Conservation (phyloP, 345 rosid species). For the Pelargonium nanum region DNA sequence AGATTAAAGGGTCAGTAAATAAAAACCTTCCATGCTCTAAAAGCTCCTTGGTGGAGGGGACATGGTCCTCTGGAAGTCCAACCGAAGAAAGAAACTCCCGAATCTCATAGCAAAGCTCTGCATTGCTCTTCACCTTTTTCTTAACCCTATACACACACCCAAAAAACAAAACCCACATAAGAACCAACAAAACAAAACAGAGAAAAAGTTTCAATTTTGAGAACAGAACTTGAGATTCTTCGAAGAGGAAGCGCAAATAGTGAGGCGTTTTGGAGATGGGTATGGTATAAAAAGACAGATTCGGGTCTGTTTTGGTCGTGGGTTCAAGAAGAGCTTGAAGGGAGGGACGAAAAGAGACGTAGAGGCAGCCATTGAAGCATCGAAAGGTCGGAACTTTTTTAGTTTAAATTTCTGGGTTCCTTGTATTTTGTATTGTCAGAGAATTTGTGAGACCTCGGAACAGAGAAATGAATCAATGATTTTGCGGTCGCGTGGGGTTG, state of each 20-base stretch:
- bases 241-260: constrained; percentile 3
- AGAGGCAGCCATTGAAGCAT: constrained; percentile 44
- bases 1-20: neutral
- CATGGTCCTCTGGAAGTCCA: constrained; percentile 60
- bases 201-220: neutral
- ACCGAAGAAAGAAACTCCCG: constrained; percentile 46
- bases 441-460: neutral
- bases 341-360: constrained; percentile 21
- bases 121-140: constrained; percentile 68
- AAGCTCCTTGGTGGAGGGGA: constrained; percentile 77
- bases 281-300: constrained; percentile 6
- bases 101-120: constrained; percentile 59
- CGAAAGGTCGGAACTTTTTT: neutral
- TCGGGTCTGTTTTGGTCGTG: constrained; percentile 9
- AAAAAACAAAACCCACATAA: neutral
- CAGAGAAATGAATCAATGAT: neutral
- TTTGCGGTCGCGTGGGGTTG: neutral
- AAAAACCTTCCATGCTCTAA: constrained; percentile 67
- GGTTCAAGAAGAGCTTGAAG: constrained; percentile 16
- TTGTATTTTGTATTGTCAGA: no score
- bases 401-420: neutral
- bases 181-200: neutral
- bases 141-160: constrained; percentile 26
- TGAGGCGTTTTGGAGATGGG: constrained; percentile 16
- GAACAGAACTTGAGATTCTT: constrained; percentile 7